Percentiles rank a stretch among this genome's conserved stretches.
Evolutionary conservation across 495 filamentous ascomycete genomes (phyloP).

Genomic region (Friedmanniomyces endolithicus): DNA sequence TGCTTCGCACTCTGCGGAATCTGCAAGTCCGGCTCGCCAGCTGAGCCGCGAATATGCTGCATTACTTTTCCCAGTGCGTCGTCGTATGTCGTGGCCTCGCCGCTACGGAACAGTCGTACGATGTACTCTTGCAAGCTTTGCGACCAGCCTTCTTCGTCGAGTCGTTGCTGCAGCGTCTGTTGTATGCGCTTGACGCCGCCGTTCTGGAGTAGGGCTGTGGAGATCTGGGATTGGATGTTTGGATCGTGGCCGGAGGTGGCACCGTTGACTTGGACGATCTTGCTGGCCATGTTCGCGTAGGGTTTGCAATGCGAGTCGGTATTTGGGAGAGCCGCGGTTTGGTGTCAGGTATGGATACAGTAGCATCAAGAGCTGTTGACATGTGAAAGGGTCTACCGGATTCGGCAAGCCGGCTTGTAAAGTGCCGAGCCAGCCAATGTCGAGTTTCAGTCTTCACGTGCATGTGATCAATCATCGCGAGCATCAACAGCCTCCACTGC

Average conservation of each 20-base stretch:
- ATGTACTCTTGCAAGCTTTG: slow-evolving; percentile 15
- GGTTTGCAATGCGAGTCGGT: too few species aligned
- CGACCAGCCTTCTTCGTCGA: slow-evolving; percentile 17
- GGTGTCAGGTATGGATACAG: too few species aligned
- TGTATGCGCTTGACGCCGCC: slow-evolving; percentile 19
- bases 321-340: too few species aligned
- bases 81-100: slow-evolving; percentile 15
- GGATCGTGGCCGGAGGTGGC: slow-evolving; percentile 9
- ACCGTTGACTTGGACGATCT: slow-evolving; percentile 13
- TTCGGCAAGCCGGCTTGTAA: too few species aligned
- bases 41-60: slow-evolving; percentile 1
- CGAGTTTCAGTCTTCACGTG: too few species aligned
- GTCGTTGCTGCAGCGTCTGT: slow-evolving; percentile 9
- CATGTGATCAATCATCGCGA: not conserved
- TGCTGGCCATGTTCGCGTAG: slow-evolving; percentile 4
- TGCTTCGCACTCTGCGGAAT: slow-evolving; percentile 9
- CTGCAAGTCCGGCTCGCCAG: slow-evolving; percentile 5
- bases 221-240: slow-evolving; percentile 9
- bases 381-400: too few species aligned
- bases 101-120: slow-evolving; percentile 7
- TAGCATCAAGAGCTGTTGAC: too few species aligned
- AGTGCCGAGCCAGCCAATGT: too few species aligned
- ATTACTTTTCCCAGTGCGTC: slow-evolving; percentile 9
- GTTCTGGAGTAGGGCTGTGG: slow-evolving; percentile 10
- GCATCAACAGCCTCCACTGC: not conserved